Base-by-base conservation (phyloP, 2,329 filamentous ascomycete genomes). In the Penicillium nordicum region DNA sequence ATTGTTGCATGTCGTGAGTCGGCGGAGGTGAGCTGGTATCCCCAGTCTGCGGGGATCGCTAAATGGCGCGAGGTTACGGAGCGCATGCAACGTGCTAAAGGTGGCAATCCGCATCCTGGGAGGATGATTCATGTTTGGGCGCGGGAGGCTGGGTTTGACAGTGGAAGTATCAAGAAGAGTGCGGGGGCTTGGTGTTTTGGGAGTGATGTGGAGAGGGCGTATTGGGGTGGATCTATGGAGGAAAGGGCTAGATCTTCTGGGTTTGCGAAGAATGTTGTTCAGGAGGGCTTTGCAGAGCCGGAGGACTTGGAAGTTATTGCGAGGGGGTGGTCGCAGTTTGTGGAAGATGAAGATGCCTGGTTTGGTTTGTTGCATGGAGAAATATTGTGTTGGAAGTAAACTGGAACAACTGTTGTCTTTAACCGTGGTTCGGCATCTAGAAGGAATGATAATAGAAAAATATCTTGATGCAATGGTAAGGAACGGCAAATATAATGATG, bases 1-100 rank as follows among this genome's bases (percentile, higher is more conserved):
- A 72, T 85, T 5, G 69, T 87, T 21, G 82, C 81, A 0, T 67
- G 70, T 2, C 70, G 79, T 0, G 80, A 82, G 51, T 70, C 71
- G 2, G 72, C 69, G 4, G 49, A 59, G 2, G 53, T 72, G 42
- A 64, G 56, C 11, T 72, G 71, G 68, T 75, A 70, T 55, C 74
- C 74, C 0, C 61, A 64, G 6, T 63, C 64, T 3, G 50, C 60
- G 12, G 72, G 66, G 0, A 58, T 76, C 11, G 46, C 49, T 0
- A 44, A 55, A 4, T 75, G 67, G 67, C 37, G 63, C 3, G 60
- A 66, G 0, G 6, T 72, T 6, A 66, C 58, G 21, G 51, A 54
- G 25, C 25, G 32, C 5, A 65, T 67, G 59, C 67, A 58, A 8
- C 53, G 50, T 12, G 63, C 57, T 1, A 71, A 63, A 14, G 69